Percentiles rank a stretch among this genome's conserved stretches.
Evolutionary conservation across 2,329 filamentous ascomycete genomes (phyloP).

Genomic region (Blumeriella jaapii): DNA sequence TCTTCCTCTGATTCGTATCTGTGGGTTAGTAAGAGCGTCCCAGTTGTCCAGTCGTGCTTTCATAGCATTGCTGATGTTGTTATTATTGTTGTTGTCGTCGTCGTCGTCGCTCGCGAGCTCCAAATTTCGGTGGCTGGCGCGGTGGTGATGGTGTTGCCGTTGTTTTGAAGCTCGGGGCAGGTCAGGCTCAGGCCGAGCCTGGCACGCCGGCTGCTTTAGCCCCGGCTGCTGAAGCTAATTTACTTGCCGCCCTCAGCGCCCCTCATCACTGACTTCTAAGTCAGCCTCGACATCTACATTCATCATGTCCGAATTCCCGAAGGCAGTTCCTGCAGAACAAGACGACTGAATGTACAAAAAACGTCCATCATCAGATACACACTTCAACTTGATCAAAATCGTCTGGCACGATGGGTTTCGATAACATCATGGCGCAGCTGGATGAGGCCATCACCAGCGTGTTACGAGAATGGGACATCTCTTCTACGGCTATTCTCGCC

Average conservation of each 20-base stretch:
- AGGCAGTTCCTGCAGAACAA: neutral
- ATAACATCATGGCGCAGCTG: constrained; percentile 51
- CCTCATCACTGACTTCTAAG: constrained; percentile 3
- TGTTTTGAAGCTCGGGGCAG: constrained; percentile 10
- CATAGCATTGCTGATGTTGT: constrained; percentile 20
- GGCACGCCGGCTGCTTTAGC: constrained; percentile 5
- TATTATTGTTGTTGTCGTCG: no score
- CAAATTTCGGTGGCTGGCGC: neutral
- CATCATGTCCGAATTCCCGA: neutral
- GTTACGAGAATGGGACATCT: constrained; percentile 70
- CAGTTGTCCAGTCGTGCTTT: constrained; percentile 7
- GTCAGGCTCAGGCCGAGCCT: no score
- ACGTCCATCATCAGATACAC: neutral
- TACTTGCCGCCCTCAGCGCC: no score
- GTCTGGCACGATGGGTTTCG: constrained; percentile 24
- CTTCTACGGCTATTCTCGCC: constrained; percentile 62
- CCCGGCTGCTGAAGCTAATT: no score
- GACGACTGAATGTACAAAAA: neutral
- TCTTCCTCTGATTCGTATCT: constrained; percentile 9
- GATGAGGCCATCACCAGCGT: constrained; percentile 60
- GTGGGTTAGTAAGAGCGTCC: constrained; percentile 20
- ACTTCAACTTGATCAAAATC: neutral
- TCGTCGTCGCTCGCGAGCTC: no score
- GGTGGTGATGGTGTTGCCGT: constrained; percentile 4
- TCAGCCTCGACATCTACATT: constrained; percentile 9